Percentiles rank a stretch among this genome's conserved stretches.
Conservation (phyloP, 2,329 filamentous ascomycete species). For the Hymenoscyphus scutula region DNA sequence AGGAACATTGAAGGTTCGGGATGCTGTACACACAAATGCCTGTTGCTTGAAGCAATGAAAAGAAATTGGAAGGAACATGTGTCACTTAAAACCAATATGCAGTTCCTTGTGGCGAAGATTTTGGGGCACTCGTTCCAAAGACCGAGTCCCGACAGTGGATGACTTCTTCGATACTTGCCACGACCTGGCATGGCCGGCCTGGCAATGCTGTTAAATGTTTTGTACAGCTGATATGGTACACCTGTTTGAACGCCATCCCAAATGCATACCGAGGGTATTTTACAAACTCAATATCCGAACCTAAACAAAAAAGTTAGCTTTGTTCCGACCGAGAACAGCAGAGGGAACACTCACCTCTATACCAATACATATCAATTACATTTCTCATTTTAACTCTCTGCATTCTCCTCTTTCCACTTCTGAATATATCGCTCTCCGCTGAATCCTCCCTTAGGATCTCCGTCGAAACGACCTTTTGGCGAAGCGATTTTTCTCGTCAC, state of each 20-base stretch:
- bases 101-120: background rate
- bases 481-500: constrained; percentile 60
- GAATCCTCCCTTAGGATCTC: constrained; percentile 54
- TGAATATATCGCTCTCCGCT: constrained; percentile 61
- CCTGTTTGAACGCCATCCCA: background rate
- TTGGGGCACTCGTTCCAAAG: background rate
- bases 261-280: constrained; percentile 2
- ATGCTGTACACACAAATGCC: constrained; percentile 54
- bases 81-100: background rate
- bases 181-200: background rate
- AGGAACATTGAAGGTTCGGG: constrained; percentile 42
- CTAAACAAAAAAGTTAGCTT: background rate
- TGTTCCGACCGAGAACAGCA: background rate
- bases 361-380: constrained; percentile 1
- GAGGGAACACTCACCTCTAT: background rate
- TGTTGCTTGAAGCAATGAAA: constrained; percentile 12
- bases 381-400: constrained; percentile 39
- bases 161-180: background rate
- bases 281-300: background rate
- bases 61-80: background rate
- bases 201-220: background rate
- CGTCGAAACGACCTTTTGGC: constrained; percentile 50
- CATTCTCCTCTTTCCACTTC: constrained; percentile 68
- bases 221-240: constrained; percentile 7
- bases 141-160: background rate